A percentile compares a stretch with the other conserved stretches of the same genome.
phyloP scores from a whole-genome alignment of 2,329 filamentous ascomycete genomes.

The Penicillium freii region DNA sequence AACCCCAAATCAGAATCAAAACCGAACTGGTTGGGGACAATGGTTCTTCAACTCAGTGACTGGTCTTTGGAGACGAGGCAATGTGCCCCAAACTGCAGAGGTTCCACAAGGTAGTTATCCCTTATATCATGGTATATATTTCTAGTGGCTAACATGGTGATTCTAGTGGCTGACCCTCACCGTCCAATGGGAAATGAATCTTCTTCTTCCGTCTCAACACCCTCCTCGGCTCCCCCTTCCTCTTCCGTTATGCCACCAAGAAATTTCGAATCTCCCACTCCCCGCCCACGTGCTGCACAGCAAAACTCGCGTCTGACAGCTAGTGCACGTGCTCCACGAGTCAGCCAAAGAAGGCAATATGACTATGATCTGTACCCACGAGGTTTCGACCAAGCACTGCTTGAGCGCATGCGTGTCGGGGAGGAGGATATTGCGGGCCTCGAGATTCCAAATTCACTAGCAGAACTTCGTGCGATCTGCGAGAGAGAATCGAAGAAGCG shows the following conservation, averaged over 20 bases:
- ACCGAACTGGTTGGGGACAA: slow-evolving; percentile 3
- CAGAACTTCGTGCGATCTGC: not conserved
- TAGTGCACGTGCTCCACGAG: not conserved
- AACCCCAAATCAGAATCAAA: not conserved
- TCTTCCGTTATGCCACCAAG: not conserved
- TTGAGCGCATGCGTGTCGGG: slow-evolving; percentile 7
- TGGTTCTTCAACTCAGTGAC: slow-evolving; percentile 22
- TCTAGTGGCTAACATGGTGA: not conserved
- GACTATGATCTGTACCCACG: slow-evolving; percentile 1
- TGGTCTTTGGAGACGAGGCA: slow-evolving; percentile 13
- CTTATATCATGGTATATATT: not conserved
- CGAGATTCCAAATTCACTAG: not conserved
- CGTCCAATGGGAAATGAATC: not conserved
- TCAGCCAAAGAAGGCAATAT: not conserved
- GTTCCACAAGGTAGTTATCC: not conserved
- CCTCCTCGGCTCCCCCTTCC: not conserved
- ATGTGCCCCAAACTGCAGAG: slow-evolving; percentile 1
- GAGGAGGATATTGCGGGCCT: slow-evolving; percentile 10
- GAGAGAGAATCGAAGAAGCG: slow-evolving; percentile 33
- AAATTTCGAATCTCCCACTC: not conserved
- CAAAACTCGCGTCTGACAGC: not conserved
- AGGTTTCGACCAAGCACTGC: slow-evolving; percentile 8
- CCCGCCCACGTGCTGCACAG: not conserved
- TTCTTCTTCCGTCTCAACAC: not conserved
- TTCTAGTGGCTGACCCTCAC: not conserved